Conservation (phyloP, 2,329 filamentous ascomycete genomes). For the Ambrosiella cleistominuta region DNA sequence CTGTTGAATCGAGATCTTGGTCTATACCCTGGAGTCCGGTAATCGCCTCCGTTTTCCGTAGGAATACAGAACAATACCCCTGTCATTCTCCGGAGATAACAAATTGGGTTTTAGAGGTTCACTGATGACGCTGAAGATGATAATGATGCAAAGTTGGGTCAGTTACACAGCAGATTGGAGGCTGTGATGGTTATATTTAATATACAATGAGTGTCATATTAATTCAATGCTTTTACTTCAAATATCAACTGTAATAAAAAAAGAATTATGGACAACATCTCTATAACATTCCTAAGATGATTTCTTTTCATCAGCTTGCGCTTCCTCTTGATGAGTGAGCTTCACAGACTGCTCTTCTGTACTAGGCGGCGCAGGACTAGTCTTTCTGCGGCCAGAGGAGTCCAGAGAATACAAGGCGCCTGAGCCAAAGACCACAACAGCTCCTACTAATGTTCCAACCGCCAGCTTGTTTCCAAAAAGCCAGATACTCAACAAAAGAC, state of each 20-base stretch:
- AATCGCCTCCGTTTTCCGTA: conserved; percentile 7
- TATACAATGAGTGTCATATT: not conserved
- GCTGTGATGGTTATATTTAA: not conserved
- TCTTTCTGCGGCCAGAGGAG: conserved; percentile 17
- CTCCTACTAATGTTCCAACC: conserved; percentile 60
- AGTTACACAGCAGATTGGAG: no score
- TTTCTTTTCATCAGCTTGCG: conserved; percentile 10
- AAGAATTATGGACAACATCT: not conserved
- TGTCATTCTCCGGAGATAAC: not conserved
- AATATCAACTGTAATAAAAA: not conserved
- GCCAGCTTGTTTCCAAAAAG: conserved; percentile 77
- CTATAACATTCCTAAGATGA: not conserved
- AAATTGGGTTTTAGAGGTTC: not conserved
- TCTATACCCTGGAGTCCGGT: not conserved
- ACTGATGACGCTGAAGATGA: not conserved
- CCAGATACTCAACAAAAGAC: conserved; percentile 79
- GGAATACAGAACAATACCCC: conserved; percentile 1
- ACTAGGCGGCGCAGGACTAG: not conserved
- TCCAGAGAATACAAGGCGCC: conserved; percentile 86
- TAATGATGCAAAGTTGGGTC: not conserved
- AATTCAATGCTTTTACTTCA: not conserved
- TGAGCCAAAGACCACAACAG: conserved; percentile 70
- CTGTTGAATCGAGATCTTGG: not conserved
- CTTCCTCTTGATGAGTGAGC: not conserved
- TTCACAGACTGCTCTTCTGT: not conserved